A percentile compares a stretch with the other conserved stretches of the same genome.
Evolutionary conservation across 768 basidiomycete genomes (phyloP).

Genomic region (Rhodotorula kratochvilovae): DNA sequence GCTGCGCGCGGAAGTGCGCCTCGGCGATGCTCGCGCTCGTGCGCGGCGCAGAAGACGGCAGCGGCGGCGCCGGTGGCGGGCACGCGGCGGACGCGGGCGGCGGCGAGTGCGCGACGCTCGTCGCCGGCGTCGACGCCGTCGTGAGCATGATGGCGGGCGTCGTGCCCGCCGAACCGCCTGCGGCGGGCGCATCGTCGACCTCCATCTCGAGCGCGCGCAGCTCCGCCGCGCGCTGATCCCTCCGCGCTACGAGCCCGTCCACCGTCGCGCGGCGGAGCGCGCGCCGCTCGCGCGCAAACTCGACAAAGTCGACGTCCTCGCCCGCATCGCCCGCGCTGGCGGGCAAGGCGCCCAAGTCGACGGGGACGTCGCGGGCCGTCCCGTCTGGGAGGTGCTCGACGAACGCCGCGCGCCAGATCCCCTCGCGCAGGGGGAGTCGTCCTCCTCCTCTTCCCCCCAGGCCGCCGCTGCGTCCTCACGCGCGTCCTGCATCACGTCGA

Average conservation of each 20-base stretch:
- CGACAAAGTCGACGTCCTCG: neutral
- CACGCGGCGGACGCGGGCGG: neutral
- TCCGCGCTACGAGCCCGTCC: too few relatives aligned
- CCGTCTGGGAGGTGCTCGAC: constrained; percentile 20
- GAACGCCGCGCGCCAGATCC: constrained; percentile 21
- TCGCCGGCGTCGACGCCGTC: constrained; percentile 8
- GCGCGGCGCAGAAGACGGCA: neutral
- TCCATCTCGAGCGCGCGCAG: neutral
- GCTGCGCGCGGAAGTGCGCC: constrained; percentile 12
- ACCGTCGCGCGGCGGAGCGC: neutral
- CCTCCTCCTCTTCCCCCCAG: neutral
- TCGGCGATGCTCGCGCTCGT: constrained; percentile 12
- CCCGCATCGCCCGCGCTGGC: too few relatives aligned
- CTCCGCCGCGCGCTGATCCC: too few relatives aligned
- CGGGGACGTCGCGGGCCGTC: neutral
- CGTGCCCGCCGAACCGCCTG: too few relatives aligned
- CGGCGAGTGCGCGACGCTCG: neutral
- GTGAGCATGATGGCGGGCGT: constrained; percentile 9
- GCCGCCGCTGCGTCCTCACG: neutral
- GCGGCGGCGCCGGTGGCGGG: neutral
- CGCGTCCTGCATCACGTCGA: neutral
- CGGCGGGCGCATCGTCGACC: neutral
- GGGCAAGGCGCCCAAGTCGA: neutral
- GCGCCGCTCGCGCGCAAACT: constrained; percentile 2
- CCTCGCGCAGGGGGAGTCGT: constrained; percentile 1